phyloP scores from a whole-genome alignment of 2,329 filamentous ascomycete genomes.

The Beauveria medogensis region DNA sequence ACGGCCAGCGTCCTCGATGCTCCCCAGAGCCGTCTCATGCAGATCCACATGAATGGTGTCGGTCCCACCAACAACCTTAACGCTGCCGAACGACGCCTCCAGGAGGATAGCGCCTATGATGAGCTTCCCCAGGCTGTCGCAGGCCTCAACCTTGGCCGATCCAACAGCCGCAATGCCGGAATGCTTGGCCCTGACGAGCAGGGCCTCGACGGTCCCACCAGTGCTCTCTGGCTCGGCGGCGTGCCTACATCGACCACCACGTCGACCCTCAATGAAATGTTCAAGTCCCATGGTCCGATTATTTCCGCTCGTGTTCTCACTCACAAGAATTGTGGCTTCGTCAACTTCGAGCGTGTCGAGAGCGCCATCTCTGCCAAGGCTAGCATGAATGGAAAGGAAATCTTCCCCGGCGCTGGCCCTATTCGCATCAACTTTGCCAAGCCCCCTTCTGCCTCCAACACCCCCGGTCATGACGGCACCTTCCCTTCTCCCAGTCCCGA shows the following conservation, averaged over 20 bases:
- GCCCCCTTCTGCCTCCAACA: constrained; percentile 81
- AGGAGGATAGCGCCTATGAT: constrained; percentile 71
- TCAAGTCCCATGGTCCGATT: constrained; percentile 85
- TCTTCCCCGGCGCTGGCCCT: constrained; percentile 92
- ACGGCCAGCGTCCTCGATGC: constrained; percentile 89
- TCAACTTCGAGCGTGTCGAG: constrained; percentile 90
- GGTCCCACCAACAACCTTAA: constrained; percentile 63
- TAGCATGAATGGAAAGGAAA: constrained; percentile 90
- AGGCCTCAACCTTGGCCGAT: constrained; percentile 62
- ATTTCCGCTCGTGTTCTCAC: constrained; percentile 88
- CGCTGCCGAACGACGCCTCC: constrained; percentile 64
- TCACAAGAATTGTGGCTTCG: constrained; percentile 98
- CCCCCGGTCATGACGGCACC: constrained; percentile 79
- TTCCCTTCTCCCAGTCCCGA: constrained; percentile 89
- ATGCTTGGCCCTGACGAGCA: constrained; percentile 68
- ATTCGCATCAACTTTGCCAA: constrained; percentile 97
- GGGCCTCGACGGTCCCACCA: constrained; percentile 79
- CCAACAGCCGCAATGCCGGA: constrained; percentile 58
- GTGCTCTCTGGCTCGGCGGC: constrained; percentile 92
- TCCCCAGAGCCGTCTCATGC: constrained; percentile 56
- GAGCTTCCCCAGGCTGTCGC: constrained; percentile 77
- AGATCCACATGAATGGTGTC: constrained; percentile 67
- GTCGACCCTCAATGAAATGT: constrained; percentile 89
- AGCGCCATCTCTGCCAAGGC: constrained; percentile 85
- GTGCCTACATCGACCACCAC: constrained; percentile 96